Evolutionary conservation across 192 early-diverging fungal genomes (phyloP).

Genomic region (Entomortierella parvispora): DNA sequence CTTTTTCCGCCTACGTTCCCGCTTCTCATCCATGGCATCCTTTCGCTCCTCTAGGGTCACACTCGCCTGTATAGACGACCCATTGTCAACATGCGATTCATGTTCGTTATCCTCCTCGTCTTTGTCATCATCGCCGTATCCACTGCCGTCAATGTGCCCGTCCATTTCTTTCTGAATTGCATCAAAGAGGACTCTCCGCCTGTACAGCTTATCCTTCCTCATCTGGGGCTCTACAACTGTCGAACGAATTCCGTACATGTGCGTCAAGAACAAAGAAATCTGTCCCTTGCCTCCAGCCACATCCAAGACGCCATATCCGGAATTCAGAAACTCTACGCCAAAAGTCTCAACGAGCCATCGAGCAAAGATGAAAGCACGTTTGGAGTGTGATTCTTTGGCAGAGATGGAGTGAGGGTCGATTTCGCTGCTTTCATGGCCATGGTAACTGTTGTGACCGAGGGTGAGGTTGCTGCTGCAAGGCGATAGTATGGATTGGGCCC

Average conservation of each 20-base stretch:
- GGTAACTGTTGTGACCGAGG: too few species aligned
- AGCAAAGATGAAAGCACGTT: slow-evolving; percentile 61
- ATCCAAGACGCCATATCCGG: slow-evolving; percentile 59
- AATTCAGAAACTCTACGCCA: slow-evolving; percentile 41
- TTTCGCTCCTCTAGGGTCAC: neutral
- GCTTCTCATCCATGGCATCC: slow-evolving; percentile 4
- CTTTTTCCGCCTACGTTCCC: slow-evolving; percentile 22
- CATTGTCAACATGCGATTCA: too few species aligned
- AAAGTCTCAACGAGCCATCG: slow-evolving; percentile 59
- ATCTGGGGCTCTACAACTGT: slow-evolving; percentile 64
- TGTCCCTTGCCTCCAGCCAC: slow-evolving; percentile 69
- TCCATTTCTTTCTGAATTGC: slow-evolving; percentile 37
- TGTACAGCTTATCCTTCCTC: slow-evolving; percentile 38
- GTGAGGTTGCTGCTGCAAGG: too few species aligned
- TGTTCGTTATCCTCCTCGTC: too few species aligned
- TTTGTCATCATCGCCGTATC: too few species aligned
- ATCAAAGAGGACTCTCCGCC: slow-evolving; percentile 30
- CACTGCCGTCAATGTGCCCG: slow-evolving; percentile 17
- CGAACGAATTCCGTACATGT: slow-evolving; percentile 54
- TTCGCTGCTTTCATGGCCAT: too few species aligned
- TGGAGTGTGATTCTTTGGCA: slow-evolving; percentile 57
- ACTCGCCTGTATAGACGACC: too few species aligned
- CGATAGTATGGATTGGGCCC: too few species aligned
- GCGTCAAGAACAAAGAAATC: slow-evolving; percentile 57
- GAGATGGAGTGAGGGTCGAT: slow-evolving; percentile 53